These are phyloP conservation scores for Trichoderma afroharzianum DNA, from an alignment of 2,329 filamentous ascomycete species.

Conservation along the genomic window DNA sequence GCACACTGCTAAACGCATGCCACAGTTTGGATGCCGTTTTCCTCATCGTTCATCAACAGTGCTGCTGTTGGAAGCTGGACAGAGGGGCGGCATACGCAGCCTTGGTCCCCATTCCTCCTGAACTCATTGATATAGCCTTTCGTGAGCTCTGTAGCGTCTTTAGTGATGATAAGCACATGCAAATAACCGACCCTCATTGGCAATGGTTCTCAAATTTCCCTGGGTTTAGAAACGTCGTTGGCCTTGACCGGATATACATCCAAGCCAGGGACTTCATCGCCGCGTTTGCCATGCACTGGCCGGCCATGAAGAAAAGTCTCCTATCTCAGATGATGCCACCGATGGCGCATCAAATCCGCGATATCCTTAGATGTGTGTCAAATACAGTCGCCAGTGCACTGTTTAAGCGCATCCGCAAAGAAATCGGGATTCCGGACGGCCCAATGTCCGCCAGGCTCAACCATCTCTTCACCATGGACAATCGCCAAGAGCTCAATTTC, in stretches of 20 bases:
- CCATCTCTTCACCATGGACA: constrained; percentile 27
- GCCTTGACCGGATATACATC: neutral
- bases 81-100: constrained; percentile 32
- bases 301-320: constrained; percentile 15
- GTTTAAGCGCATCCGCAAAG: constrained; percentile 30
- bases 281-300: constrained; percentile 25
- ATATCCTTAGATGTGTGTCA: constrained; percentile 27
- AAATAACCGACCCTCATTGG: constrained; percentile 24
- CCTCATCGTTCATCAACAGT: constrained; percentile 61
- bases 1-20: constrained; percentile 57
- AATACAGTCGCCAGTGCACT: constrained; percentile 25
- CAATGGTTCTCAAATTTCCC: constrained; percentile 32
- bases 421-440: constrained; percentile 25
- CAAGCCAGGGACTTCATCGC: constrained; percentile 26
- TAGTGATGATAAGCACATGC: constrained; percentile 24
- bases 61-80: constrained; percentile 52
- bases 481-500: constrained; percentile 21
- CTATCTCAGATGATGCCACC: constrained; percentile 27
- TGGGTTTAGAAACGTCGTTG: neutral
- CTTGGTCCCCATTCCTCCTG: constrained; percentile 17
- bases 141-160: constrained; percentile 21
- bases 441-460: constrained; percentile 20
- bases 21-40: constrained; percentile 57
- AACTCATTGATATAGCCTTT: constrained; percentile 25
- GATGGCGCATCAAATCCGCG: constrained; percentile 26